Evolutionary conservation across 164 flowering plant genomes (phyloP), one percentile per base, ranked within the genome.

Genomic region (Magnolia kwangsiensis): DNA sequence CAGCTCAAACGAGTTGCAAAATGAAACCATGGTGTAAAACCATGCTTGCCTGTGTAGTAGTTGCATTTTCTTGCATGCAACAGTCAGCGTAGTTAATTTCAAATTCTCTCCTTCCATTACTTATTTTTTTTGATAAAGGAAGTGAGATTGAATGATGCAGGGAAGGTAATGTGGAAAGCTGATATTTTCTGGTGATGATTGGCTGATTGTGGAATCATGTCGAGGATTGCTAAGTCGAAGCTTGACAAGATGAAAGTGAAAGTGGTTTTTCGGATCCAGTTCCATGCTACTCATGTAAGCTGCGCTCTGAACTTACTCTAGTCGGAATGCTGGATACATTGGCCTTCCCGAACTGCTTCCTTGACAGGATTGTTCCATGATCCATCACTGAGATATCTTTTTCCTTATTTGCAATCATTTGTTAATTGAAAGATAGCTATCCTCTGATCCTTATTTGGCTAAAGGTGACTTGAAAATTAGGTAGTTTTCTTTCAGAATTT

Each of bases 261-360:
- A 88, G 97, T 89, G 61, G 99, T 96, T 65, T 96, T 96, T 81
- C 88, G 99, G 85, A 87, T 96, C 74, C 99, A 96, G 75, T 96
- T 96, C 79, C 94, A 96, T 85, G 98, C 99, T 70, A 92, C 98
- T 50, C 92, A 91, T 88, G 99, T 96, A 89, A 83, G 96, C 75
- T 82, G 75, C 51, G 31, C 16, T 75, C 66, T 21, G 31, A 31
- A n/a, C 45, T 59, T 63, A 29, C 66, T n/a, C 50, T 63, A n/a
- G 16, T 75, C 61, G 29, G n/a, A 74, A 69, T 78, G 31, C 70
- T 74, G 69, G 14, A 76, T 9, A 67, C 16, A n/a, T 29, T 23
- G 68, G 24, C 5, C 11, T 65, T 27, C 4, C 13, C 2, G 24
- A 65, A 65, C 31, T 61, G 16, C 23, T 50, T 63, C 24, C 24